Evolutionary conservation across 257 asterid species (phyloP).

Genomic region (Solanum okadae): DNA sequence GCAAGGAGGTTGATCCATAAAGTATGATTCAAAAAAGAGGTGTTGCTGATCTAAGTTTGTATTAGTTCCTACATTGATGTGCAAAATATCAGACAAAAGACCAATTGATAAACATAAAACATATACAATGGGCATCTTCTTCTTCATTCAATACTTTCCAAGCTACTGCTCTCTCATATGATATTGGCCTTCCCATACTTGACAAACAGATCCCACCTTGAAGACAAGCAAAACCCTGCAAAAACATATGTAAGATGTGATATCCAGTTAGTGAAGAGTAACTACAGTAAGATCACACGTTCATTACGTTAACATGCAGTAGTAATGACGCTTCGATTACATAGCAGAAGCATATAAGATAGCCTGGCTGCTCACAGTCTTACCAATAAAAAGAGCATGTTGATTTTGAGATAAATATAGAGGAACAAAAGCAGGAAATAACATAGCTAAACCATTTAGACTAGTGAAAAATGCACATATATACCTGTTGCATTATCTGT

Average conservation of each 20-base stretch:
- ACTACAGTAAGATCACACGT: neutral
- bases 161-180: constrained; percentile 42
- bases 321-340: neutral
- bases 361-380: neutral
- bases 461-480: neutral
- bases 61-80: neutral
- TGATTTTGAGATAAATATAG: neutral
- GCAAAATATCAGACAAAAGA: constrained; percentile 41
- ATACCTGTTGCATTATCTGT: constrained; percentile 82
- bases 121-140: constrained; percentile 76
- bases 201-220: constrained; percentile 42
- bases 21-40: neutral
- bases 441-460: neutral
- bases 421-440: neutral
- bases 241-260: neutral
- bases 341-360: neutral
- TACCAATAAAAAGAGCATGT: neutral
- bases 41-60: neutral
- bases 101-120: constrained; percentile 87
- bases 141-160: constrained; percentile 70
- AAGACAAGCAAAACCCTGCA: constrained; percentile 37
- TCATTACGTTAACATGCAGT: neutral
- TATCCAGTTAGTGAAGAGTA: neutral
- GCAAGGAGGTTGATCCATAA: neutral
- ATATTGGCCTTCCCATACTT: constrained; percentile 41